Conservation (phyloP, 2,329 filamentous ascomycete species). For the Lanzia echinophila region DNA sequence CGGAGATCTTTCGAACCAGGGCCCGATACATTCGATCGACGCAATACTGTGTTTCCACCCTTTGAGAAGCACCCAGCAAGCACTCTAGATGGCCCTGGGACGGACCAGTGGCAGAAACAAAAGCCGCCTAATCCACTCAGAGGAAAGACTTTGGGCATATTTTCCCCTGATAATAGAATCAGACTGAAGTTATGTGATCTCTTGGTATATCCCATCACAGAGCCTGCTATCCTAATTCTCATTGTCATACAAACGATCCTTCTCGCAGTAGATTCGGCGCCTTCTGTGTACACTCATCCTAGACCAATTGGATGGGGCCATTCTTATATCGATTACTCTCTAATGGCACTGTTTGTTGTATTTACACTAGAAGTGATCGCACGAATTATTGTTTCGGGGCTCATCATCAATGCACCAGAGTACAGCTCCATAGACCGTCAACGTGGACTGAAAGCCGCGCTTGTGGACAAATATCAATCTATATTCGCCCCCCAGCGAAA, state of each 20-base stretch:
- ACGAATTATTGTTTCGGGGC: slow-evolving; percentile 86
- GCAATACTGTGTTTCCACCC: slow-evolving; percentile 21
- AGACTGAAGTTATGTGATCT: slow-evolving; percentile 73
- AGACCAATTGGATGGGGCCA: slow-evolving; percentile 61
- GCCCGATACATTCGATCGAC: slow-evolving; percentile 29
- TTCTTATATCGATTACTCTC: slow-evolving; percentile 38
- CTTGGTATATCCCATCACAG: slow-evolving; percentile 77
- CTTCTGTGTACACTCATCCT: slow-evolving; percentile 58
- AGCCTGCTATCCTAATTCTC: slow-evolving; percentile 77
- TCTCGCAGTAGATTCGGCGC: slow-evolving; percentile 75
- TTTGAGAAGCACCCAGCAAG: slow-evolving; percentile 24
- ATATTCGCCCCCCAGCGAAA: slow-evolving; percentile 79
- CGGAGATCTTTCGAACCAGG: slow-evolving; percentile 25
- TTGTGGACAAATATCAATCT: slow-evolving; percentile 68
- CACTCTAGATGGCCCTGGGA: slow-evolving; percentile 1
- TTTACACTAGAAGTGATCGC: slow-evolving; percentile 83
- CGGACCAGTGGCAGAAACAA: slow-evolving; percentile 19
- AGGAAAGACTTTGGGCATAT: slow-evolving; percentile 79
- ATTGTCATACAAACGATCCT: slow-evolving; percentile 85
- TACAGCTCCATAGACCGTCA: slow-evolving; percentile 86
- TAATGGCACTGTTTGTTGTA: slow-evolving; percentile 77
- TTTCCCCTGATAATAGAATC: slow-evolving; percentile 70
- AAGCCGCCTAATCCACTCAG: slow-evolving; percentile 68
- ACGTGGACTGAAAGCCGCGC: slow-evolving; percentile 64
- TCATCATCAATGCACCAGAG: slow-evolving; percentile 82